Percentiles rank a stretch among this genome's conserved stretches.
These are phyloP conservation scores for Proliferodiscus dingleyae DNA, from an alignment of 2,329 filamentous ascomycete genomes.

Conservation along the genomic window DNA sequence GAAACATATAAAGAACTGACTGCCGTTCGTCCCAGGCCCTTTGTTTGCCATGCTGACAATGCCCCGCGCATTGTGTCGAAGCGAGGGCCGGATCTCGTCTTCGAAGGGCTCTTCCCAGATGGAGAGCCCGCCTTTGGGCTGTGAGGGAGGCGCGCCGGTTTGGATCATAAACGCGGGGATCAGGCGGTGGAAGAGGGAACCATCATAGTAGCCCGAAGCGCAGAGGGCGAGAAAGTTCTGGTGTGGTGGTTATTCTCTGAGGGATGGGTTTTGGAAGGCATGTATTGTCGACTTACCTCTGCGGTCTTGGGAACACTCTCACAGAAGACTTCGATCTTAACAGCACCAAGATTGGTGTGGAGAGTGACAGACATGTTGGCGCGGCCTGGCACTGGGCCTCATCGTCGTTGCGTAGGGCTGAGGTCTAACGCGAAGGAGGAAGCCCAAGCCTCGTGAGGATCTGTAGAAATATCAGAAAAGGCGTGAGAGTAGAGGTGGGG, in stretches of 20 bases:
- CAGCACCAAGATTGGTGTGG: constrained; percentile 81
- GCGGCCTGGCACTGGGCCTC: background rate
- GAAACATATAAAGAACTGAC: constrained; percentile 78
- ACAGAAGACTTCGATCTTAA: constrained; percentile 96
- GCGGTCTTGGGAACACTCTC: constrained; percentile 90
- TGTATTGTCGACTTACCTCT: constrained; percentile 50
- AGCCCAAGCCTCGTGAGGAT: background rate
- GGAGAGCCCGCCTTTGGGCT: constrained; percentile 64
- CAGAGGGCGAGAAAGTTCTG: constrained; percentile 86
- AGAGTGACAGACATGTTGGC: constrained; percentile 62
- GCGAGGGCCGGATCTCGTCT: constrained; percentile 70
- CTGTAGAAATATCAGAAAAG: background rate
- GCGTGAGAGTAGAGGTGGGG: background rate
- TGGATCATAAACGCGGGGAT: constrained; percentile 81
- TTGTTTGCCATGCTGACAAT: constrained; percentile 77
- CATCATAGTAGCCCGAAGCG: constrained; percentile 71
- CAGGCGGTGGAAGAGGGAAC: constrained; percentile 72
- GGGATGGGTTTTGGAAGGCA: background rate
- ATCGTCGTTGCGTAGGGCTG: constrained; percentile 20
- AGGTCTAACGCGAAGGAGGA: constrained; percentile 3
- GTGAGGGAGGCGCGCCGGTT: constrained; percentile 59
- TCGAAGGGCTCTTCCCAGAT: constrained; percentile 73
- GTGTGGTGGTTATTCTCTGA: constrained; percentile 12
- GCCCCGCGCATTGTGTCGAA: constrained; percentile 64
- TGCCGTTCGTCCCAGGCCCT: constrained; percentile 67